These are phyloP conservation scores for Breviolum minutum DNA, from an alignment of 73 alveolate species.

Conservation along the genomic window DNA sequence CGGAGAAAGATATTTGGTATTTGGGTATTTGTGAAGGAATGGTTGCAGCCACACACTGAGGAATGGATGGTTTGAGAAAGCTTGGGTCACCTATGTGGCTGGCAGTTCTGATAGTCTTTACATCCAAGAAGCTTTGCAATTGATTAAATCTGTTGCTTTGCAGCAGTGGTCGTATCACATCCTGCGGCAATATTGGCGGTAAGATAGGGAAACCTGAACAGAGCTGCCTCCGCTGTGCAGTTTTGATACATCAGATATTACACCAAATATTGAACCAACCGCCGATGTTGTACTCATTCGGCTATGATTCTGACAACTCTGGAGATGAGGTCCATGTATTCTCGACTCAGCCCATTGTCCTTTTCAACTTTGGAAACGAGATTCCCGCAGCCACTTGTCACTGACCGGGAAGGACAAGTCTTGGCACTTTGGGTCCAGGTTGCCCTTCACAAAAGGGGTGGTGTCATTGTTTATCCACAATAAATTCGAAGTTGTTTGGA, in stretches of 20 bases:
- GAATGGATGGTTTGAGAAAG: slow-evolving; percentile 3
- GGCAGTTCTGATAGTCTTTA: slow-evolving; percentile 17
- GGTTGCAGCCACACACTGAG: background rate
- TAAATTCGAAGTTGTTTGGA: too few species aligned
- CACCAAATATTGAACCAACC: too few species aligned
- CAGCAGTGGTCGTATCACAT: background rate
- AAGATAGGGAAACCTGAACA: too few species aligned
- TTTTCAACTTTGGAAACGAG: slow-evolving; percentile 68
- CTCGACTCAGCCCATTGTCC: slow-evolving; percentile 47
- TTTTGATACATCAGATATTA: too few species aligned
- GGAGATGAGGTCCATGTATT: background rate
- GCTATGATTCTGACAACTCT: too few species aligned
- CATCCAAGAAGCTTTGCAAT: slow-evolving; percentile 60
- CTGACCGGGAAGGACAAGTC: background rate
- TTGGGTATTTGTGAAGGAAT: too few species aligned
- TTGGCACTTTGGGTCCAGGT: background rate
- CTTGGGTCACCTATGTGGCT: slow-evolving; percentile 54
- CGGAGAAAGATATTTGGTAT: too few species aligned
- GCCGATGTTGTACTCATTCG: too few species aligned
- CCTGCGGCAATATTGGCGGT: too few species aligned
- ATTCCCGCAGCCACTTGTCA: slow-evolving; percentile 16
- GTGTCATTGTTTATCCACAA: too few species aligned
- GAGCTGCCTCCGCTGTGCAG: too few species aligned
- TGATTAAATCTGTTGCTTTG: slow-evolving; percentile 48
- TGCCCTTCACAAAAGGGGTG: too few species aligned